Conservation (phyloP, 192 early-diverging fungal genomes). For the Diversispora eburnea region DNA sequence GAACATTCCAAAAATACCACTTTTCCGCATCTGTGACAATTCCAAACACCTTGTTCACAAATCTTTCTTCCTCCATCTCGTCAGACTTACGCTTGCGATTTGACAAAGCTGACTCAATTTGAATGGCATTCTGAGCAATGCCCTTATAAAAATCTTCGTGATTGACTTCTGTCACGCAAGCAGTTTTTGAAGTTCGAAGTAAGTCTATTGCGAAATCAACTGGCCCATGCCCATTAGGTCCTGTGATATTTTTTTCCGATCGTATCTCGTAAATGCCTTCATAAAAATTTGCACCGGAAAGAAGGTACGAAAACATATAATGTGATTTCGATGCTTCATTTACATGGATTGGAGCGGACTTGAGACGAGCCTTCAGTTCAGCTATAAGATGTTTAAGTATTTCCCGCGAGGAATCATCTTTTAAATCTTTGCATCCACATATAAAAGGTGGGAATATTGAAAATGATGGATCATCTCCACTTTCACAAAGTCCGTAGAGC, state of each 20-base stretch:
- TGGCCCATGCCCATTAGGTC: not conserved
- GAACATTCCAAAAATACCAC: not conserved
- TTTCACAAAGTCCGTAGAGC: not conserved
- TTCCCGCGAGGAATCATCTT: not conserved
- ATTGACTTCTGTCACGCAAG: slow-evolving; percentile 31
- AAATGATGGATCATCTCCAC: not conserved
- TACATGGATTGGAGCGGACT: no score
- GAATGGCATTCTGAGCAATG: slow-evolving; percentile 31
- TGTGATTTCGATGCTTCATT: no score
- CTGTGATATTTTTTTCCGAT: not conserved
- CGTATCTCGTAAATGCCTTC: not conserved
- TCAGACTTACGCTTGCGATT: slow-evolving; percentile 26
- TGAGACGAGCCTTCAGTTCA: no score
- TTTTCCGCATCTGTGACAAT: no score
- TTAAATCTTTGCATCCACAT: not conserved
- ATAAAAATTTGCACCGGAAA: not conserved
- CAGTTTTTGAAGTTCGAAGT: not conserved
- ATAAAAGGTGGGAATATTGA: not conserved
- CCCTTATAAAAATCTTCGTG: slow-evolving; percentile 31
- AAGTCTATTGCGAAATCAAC: no score
- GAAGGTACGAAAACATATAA: no score
- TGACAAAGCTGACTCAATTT: no score
- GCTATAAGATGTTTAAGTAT: not conserved
- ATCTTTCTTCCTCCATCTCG: not conserved
- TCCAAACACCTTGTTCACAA: no score